Conservation (phyloP, 2,329 filamentous ascomycete genomes). For the Coniochaeta ligniaria region DNA sequence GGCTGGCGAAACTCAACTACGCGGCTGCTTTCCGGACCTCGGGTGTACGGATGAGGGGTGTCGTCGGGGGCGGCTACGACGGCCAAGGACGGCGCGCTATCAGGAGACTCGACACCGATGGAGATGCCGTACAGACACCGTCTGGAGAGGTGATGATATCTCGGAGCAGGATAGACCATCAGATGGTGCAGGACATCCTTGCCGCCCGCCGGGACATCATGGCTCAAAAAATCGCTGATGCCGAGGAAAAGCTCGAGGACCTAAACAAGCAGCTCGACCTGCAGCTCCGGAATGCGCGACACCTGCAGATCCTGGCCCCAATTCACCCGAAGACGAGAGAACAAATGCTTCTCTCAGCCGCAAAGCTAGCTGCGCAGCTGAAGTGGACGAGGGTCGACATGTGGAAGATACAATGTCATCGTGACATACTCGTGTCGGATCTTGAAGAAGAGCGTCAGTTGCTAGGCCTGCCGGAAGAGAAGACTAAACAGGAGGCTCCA, state of each 20-base stretch:
- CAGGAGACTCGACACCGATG: slow-evolving; percentile 60
- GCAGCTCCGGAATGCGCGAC: slow-evolving; percentile 80
- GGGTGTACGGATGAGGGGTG: slow-evolving; percentile 82
- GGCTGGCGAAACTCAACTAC: slow-evolving; percentile 93
- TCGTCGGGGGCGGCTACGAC: slow-evolving; percentile 79
- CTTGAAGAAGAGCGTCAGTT: slow-evolving; percentile 66
- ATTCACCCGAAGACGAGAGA: slow-evolving; percentile 89
- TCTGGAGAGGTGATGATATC: slow-evolving; percentile 68
- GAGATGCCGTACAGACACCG: slow-evolving; percentile 57
- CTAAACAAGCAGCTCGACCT: slow-evolving; percentile 73
- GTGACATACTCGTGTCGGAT: slow-evolving; percentile 79
- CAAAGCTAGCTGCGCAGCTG: slow-evolving; percentile 75
- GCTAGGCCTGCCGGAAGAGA: slow-evolving; percentile 23
- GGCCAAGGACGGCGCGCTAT: slow-evolving; percentile 69
- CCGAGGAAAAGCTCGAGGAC: slow-evolving; percentile 67
- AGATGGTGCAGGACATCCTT: slow-evolving; percentile 82
- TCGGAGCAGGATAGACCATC: slow-evolving; percentile 66
- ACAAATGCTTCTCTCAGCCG: slow-evolving; percentile 76
- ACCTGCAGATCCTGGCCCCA: slow-evolving; percentile 81
- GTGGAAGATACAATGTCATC: slow-evolving; percentile 85
- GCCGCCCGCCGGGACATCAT: slow-evolving; percentile 77
- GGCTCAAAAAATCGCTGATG: slow-evolving; percentile 73
- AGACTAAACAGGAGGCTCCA: slow-evolving; percentile 5
- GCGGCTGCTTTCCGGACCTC: slow-evolving; percentile 89
- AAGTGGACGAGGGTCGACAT: slow-evolving; percentile 95